Evolutionary conservation across 2,329 filamentous ascomycete genomes (phyloP), one percentile per base, ranked within the genome.

Genomic region (Fusarium sp.): DNA sequence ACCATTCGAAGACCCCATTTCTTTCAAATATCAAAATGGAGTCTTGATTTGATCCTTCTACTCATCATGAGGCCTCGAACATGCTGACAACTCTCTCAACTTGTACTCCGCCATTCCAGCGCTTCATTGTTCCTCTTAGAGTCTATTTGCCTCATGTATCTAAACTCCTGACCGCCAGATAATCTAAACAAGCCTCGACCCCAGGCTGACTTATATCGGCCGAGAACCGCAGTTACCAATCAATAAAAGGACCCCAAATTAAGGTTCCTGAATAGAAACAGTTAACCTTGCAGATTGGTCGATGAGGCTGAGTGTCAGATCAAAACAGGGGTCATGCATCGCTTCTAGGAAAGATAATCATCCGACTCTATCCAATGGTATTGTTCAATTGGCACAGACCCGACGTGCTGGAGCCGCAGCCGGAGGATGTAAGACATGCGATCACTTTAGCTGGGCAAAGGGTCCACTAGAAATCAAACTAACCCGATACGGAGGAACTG

Each of bases 401-500:
- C 18, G 14, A 22, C 4, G 3, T 12, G 20, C 10, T 49, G 27
- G 47, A 51, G 47, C 32, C 24, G 8, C 49, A 52, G 16, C 34
- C 49, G 24, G 25, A 27, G 32, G 6, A 27, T 52, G 50, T 52
- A 24, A 52, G 50, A 52, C 50, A 52, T 34, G 24, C 50, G 18
- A 42, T 24, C 50, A 52, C 50, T 52, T 29, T 24, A 52, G 50
- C 32, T 52, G 50, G 50, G 50, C 50, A 52, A 25, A 52, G 32
- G 50, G 24, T 27, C 50, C 50, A 52, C 50, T 42, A 9, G 6
- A 20, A 4, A 9, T 42, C 2, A 3, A 10, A 12, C 50, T 52
- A 52, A 52, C 50, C 18, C 24, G 11, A 52, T 16, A 14, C 18
- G 50, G 50, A 42, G 15, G 32, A 42, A 52, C 24, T 15, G 32